Evolutionary conservation across 352 stramenopile genomes (phyloP).

Genomic region (Saprolegnia diclina): DNA sequence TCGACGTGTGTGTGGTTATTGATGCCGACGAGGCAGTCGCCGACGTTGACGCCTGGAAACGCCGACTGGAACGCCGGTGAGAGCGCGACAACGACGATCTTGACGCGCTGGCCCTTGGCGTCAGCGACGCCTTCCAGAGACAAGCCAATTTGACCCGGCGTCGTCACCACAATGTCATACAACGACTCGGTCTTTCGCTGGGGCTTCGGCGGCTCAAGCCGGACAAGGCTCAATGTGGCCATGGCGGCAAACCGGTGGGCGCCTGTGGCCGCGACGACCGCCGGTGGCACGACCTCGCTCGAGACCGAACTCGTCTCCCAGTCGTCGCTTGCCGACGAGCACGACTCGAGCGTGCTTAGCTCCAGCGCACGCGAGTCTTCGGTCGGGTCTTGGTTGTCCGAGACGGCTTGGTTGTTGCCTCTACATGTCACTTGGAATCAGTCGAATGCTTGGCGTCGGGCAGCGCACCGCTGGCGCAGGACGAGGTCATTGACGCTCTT

Average conservation of each 20-base stretch:
- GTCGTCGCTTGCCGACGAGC: slow-evolving; percentile 7
- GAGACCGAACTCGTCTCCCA: neutral
- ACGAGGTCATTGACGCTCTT: slow-evolving; percentile 75
- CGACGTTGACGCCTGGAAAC: slow-evolving; percentile 51
- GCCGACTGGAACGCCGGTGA: slow-evolving; percentile 1
- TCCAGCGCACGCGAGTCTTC: neutral
- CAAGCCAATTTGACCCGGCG: slow-evolving; percentile 17
- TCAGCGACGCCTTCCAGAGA: slow-evolving; percentile 22
- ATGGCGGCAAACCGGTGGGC: slow-evolving; percentile 16
- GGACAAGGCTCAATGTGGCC: slow-evolving; percentile 1
- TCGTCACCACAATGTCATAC: slow-evolving; percentile 8
- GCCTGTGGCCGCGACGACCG: neutral
- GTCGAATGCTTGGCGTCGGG: slow-evolving; percentile 29
- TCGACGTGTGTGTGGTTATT: slow-evolving; percentile 71
- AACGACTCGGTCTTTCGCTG: neutral
- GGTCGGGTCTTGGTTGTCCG: slow-evolving; percentile 15
- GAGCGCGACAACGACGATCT: slow-evolving; percentile 10
- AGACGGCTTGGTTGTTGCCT: neutral
- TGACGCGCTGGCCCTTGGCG: slow-evolving; percentile 18
- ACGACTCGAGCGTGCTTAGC: slow-evolving; percentile 8
- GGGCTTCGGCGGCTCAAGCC: neutral
- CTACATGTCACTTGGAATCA: neutral
- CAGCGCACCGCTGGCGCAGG: slow-evolving; percentile 59
- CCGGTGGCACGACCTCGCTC: neutral
- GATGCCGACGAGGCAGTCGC: slow-evolving; percentile 74